Conservation (phyloP, 345 rosid species). For the Eucalyptus polyanthemos region DNA sequence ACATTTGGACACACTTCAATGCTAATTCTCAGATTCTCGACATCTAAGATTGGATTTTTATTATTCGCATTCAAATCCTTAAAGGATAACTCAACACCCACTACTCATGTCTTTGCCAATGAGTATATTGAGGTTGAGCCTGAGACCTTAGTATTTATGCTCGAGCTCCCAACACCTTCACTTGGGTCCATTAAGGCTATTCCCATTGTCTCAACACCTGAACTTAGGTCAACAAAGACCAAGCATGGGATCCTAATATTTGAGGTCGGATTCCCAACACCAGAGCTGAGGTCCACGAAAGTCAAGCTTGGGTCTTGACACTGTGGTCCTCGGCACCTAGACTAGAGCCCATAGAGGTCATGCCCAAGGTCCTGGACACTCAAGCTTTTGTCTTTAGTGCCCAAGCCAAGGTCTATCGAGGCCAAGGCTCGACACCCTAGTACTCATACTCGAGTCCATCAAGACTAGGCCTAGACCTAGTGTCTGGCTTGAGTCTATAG, state of each 20-base stretch:
- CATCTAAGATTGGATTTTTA: accelerated
- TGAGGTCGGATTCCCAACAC: background rate
- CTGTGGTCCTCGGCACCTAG: accelerated
- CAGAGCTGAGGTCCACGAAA: accelerated
- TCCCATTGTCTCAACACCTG: accelerated
- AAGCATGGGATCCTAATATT: background rate
- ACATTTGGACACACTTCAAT: too few species aligned
- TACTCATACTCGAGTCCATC: background rate
- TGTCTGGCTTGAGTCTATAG: accelerated
- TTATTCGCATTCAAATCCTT: too few species aligned
- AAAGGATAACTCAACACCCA: too few species aligned
- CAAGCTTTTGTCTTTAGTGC: accelerated
- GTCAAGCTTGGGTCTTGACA: background rate
- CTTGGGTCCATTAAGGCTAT: background rate
- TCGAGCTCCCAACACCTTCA: background rate
- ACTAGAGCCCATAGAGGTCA: background rate
- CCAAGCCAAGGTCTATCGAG: accelerated
- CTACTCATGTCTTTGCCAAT: too few species aligned
- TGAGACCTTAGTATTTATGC: accelerated
- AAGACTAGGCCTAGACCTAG: too few species aligned
- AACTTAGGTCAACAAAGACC: background rate
- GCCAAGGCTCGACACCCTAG: accelerated
- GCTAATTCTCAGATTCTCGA: accelerated
- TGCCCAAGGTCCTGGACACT: background rate
- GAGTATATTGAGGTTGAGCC: accelerated